These are phyloP conservation scores for Bothriochloa decipiens DNA, from an alignment of 176 grass and related monocot genomes.

Conservation along the genomic window DNA sequence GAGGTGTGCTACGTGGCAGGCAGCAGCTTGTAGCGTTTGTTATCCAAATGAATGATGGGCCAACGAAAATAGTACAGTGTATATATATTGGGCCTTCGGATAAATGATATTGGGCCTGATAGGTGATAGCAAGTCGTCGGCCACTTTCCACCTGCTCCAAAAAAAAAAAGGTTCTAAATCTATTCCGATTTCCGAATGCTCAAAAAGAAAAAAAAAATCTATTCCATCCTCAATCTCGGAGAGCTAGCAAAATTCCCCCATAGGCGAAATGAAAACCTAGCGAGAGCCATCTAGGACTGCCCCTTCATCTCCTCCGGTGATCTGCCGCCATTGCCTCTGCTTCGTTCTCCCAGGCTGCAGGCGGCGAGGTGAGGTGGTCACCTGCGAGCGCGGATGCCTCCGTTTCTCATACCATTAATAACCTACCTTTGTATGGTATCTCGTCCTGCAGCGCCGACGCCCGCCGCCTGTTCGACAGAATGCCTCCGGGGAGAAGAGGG, in stretches of 20 bases:
- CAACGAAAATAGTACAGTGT: neutral
- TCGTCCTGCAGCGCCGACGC: neutral
- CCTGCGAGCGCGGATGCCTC: neutral
- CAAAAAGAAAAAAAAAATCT: too few relatives aligned
- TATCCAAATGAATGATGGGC: slow-evolving; percentile 4
- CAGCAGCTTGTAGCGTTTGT: slow-evolving; percentile 12
- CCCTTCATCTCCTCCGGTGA: neutral
- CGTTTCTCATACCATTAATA: neutral
- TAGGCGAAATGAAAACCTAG: too few relatives aligned
- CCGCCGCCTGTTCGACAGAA: slow-evolving; percentile 1
- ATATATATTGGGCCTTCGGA: neutral
- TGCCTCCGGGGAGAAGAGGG: neutral
- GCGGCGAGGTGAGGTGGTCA: neutral
- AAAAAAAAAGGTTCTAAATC: too few relatives aligned
- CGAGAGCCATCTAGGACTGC: too few relatives aligned
- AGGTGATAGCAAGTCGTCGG: too few relatives aligned
- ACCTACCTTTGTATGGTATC: neutral
- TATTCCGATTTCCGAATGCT: too few relatives aligned
- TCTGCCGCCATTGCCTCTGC: neutral
- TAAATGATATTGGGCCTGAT: neutral
- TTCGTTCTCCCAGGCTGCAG: neutral
- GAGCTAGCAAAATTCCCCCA: neutral
- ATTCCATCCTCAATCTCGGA: too few relatives aligned
- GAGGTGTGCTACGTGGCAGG: slow-evolving; percentile 45
- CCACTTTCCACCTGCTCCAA: too few relatives aligned